These are phyloP conservation scores for Mortierella antarctica DNA, from an alignment of 192 early-diverging fungal species.

Conservation along the genomic window DNA sequence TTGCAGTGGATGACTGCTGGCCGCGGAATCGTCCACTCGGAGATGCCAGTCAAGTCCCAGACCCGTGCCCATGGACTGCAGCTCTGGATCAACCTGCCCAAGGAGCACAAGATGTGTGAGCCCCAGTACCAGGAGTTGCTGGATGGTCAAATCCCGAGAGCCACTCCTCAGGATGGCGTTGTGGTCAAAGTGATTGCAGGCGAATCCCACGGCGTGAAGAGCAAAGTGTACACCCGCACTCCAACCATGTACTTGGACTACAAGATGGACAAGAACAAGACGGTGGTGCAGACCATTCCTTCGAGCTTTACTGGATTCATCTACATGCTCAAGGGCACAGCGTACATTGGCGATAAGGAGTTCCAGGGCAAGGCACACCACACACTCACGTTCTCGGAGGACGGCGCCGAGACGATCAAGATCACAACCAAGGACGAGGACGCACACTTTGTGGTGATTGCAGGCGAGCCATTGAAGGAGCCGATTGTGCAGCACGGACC, in stretches of 20 bases:
- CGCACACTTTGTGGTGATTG: slow-evolving; percentile 52
- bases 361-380: slow-evolving; percentile 21
- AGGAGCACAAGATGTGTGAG: slow-evolving; percentile 64
- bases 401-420: slow-evolving; percentile 30
- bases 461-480: slow-evolving; percentile 62
- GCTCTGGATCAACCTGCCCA: slow-evolving; percentile 79
- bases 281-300: slow-evolving; percentile 34
- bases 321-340: slow-evolving; percentile 40
- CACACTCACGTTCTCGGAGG: slow-evolving; percentile 38
- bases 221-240: slow-evolving; percentile 26
- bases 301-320: slow-evolving; percentile 44
- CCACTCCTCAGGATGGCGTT: slow-evolving; percentile 14
- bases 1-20: slow-evolving; percentile 82
- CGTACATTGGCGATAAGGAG: slow-evolving; percentile 24
- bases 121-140: slow-evolving; percentile 59
- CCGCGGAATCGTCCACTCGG: slow-evolving; percentile 72
- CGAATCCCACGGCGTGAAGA: slow-evolving; percentile 21
- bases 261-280: slow-evolving; percentile 29
- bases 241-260: slow-evolving; percentile 50
- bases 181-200: slow-evolving; percentile 42
- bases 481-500: slow-evolving; percentile 70
- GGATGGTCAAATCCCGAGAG: slow-evolving; percentile 46
- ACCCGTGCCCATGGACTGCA: slow-evolving; percentile 62
- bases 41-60: slow-evolving; percentile 56
- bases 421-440: slow-evolving; percentile 44